phyloP scores from a whole-genome alignment of 768 basidiomycete genomes.

The Pholiota microspora region DNA sequence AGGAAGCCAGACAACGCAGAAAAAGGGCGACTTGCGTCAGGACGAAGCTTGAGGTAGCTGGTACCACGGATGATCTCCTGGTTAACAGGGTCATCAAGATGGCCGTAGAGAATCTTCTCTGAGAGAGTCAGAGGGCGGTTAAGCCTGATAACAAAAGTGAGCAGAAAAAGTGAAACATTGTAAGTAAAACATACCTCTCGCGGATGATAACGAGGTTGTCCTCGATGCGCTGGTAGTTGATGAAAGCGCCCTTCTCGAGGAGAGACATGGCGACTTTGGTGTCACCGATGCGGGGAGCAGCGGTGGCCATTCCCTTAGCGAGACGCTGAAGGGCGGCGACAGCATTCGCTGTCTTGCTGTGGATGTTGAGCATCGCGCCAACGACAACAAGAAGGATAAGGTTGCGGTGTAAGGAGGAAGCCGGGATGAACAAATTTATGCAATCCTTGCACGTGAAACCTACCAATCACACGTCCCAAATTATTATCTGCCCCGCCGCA shows the following conservation, averaged over 20 bases:
- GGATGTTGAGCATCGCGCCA: conserved; percentile 61
- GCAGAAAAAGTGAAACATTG: neutral
- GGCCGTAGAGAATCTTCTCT: conserved; percentile 97
- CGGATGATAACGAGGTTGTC: conserved; percentile 92
- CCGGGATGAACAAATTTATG: conserved; percentile 39
- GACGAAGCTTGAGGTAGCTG: conserved; percentile 96
- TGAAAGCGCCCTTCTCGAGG: conserved; percentile 78
- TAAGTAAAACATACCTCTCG: conserved; percentile 52
- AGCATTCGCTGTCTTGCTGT: conserved; percentile 51
- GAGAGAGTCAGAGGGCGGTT: conserved; percentile 90
- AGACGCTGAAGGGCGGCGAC: conserved; percentile 50
- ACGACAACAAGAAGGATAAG: conserved; percentile 27
- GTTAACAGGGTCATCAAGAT: conserved; percentile 90
- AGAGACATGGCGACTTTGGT: conserved; percentile 89
- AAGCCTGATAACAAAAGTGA: conserved; percentile 47
- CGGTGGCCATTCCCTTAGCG: conserved; percentile 79
- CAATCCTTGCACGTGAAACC: conserved; percentile 38
- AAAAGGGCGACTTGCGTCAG: conserved; percentile 69
- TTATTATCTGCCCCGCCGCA: conserved; percentile 19
- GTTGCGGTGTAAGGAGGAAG: conserved; percentile 35
- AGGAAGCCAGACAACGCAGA: neutral
- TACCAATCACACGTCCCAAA: conserved; percentile 29
- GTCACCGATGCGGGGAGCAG: conserved; percentile 77
- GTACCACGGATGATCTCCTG: conserved; percentile 90
- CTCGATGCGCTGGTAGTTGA: conserved; percentile 97